phyloP scores from a whole-genome alignment of 1,284 basidiomycete genomes.

The Puccinia coronata region DNA sequence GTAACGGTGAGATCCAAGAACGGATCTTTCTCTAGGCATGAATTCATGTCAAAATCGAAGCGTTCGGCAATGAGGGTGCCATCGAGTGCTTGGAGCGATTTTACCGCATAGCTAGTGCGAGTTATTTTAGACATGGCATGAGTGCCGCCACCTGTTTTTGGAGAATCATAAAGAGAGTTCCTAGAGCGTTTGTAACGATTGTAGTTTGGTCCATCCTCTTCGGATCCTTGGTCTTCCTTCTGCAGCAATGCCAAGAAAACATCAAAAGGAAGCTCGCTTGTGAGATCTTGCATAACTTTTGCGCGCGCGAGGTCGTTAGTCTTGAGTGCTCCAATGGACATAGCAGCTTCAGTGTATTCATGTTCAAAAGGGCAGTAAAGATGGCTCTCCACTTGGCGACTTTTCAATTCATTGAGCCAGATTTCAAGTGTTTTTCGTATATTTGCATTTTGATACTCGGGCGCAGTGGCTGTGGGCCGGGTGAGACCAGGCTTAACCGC shows the following conservation, averaged over 20 bases:
- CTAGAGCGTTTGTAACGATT: too few relatives aligned
- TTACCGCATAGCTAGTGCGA: neutral
- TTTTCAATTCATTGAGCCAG: neutral
- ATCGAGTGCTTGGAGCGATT: conserved; percentile 13
- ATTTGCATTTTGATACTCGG: neutral
- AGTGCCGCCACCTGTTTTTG: neutral
- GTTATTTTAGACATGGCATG: too few relatives aligned
- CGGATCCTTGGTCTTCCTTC: neutral
- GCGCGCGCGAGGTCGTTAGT: neutral
- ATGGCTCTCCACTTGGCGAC: neutral
- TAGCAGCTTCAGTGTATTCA: conserved; percentile 4
- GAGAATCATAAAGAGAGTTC: too few relatives aligned
- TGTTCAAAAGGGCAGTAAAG: neutral
- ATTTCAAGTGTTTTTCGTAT: neutral
- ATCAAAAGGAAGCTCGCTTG: conserved; percentile 5
- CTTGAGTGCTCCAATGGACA: too few relatives aligned
- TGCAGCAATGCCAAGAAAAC: neutral
- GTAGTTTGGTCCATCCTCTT: too few relatives aligned
- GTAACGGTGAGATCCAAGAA: neutral
- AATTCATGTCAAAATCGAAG: neutral
- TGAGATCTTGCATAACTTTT: neutral
- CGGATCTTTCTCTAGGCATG: neutral
- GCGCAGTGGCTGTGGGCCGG: neutral
- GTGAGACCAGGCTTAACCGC: neutral
- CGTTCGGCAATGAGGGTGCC: neutral